Base-by-base conservation (phyloP, 768 basidiomycete species). In the Tephrocybe sp. region DNA sequence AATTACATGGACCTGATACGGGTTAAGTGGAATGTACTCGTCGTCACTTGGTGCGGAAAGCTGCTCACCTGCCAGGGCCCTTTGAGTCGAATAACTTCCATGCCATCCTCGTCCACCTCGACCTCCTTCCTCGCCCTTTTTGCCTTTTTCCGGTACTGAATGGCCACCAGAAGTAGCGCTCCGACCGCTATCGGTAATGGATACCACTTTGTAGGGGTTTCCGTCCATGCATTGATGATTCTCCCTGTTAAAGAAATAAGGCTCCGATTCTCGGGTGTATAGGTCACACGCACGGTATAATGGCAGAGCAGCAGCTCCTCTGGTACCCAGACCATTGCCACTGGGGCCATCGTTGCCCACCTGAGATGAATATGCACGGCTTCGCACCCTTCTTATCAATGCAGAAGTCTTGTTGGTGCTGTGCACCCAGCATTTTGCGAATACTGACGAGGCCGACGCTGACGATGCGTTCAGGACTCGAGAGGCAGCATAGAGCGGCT, bases 161-260 rank as follows among this genome's bases (percentile, higher is more conserved):
- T 72, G 41, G 80, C 78, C 54, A 91, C 82, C 27, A 96, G 85
- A 25, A 96, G 79, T n/a, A 93, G 75, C 1, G 92, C 92, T 30
- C 93, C 93, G 24, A 94, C 87, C 9, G 91, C 92, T 48, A 96
- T 69, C 13, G 94, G 94, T 37, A 98, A 79, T 9, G 95, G 95
- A 58, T 95, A 96, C 95, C 95, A 98, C 68, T 85, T 90, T 28
- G 89, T 94, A 0, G 92, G 92, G 0, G 95, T 94, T 60, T 85
- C 74, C 5, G 78, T 84, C 91, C 91, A 93, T 22, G 91, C 89
- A 52, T 79, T 76, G 24, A 87, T 73, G 6, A 95, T 67, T 63
- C 77, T 82, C 35, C 79, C 88, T 86, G 65, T 3, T 21, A 4
- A 21, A 34, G 36, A 54, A 30, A 39, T n/a, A 12, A 45, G 38